phyloP scores from a whole-genome alignment of 202 grass and related monocot genomes.

The Saccharum hybrid region DNA sequence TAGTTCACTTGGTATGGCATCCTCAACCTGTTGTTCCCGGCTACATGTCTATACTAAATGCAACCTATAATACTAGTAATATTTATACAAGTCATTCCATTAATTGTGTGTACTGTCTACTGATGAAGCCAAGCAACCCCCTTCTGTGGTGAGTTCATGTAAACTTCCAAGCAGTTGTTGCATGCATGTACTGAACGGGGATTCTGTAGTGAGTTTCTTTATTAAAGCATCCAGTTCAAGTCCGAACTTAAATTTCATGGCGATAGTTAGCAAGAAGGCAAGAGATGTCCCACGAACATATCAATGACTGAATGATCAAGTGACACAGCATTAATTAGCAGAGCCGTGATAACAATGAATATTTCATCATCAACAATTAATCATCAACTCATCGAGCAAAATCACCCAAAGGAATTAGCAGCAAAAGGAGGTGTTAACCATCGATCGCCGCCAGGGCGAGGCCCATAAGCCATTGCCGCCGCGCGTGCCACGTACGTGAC shows the following conservation, averaged over 20 bases:
- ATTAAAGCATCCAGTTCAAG: background rate
- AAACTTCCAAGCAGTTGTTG: background rate
- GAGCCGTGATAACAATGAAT: slow-evolving; percentile 48
- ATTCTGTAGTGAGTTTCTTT: background rate
- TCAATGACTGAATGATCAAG: slow-evolving; percentile 25
- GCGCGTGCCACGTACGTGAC: background rate
- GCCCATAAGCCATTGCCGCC: background rate
- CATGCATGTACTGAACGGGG: background rate
- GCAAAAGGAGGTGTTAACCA: slow-evolving; percentile 33
- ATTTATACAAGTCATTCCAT: too few relatives aligned
- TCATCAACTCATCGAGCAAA: slow-evolving; percentile 32
- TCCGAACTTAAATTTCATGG: slow-evolving; percentile 11
- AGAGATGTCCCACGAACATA: background rate
- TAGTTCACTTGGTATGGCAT: background rate
- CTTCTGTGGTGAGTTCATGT: too few relatives aligned
- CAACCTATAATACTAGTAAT: background rate
- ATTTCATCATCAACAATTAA: slow-evolving; percentile 39
- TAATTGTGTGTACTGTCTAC: too few relatives aligned
- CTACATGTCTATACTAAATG: background rate
- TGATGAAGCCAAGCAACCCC: too few relatives aligned
- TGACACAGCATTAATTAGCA: slow-evolving; percentile 37
- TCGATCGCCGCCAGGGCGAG: background rate
- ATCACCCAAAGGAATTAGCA: slow-evolving; percentile 38
- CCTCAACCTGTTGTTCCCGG: too few relatives aligned
- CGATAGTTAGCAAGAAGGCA: background rate